Percentiles rank a stretch among this genome's conserved stretches.
These are phyloP conservation scores for Podospora bellae-mahoneyi DNA, from an alignment of 495 filamentous ascomycete species.

Conservation along the genomic window DNA sequence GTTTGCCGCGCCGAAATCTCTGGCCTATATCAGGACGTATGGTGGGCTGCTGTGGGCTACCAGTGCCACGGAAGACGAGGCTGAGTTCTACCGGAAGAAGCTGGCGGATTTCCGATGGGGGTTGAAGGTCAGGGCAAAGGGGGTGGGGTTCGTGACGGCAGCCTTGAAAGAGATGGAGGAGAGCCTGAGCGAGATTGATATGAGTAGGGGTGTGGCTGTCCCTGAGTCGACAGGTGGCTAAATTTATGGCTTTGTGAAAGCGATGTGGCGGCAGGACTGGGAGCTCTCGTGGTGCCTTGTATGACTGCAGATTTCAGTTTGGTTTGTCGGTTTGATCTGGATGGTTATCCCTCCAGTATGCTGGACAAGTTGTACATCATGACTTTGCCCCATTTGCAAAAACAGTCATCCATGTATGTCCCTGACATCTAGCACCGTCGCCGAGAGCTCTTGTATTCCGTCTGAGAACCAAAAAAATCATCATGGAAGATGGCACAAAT, in stretches of 20 bases:
- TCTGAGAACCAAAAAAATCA: too few species aligned
- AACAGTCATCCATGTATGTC: too few species aligned
- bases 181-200: conserved; percentile 30
- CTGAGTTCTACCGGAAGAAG: conserved; percentile 71
- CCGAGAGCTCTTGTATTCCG: too few species aligned
- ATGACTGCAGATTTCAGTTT: too few species aligned
- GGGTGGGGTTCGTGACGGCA: conserved; percentile 27
- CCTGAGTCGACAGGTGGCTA: not conserved
- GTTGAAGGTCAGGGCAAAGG: conserved; percentile 39
- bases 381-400: too few species aligned
- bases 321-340: too few species aligned
- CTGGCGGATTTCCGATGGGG: conserved; percentile 76
- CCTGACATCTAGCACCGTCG: too few species aligned
- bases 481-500: too few species aligned
- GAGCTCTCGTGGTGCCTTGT: too few species aligned
- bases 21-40: conserved; percentile 61
- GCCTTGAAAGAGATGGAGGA: conserved; percentile 32
- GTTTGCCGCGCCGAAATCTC: conserved; percentile 58
- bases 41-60: conserved; percentile 67
- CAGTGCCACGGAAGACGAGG: conserved; percentile 62
- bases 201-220: conserved; percentile 10
- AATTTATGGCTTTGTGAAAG: not conserved
- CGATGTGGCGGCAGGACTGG: too few species aligned
- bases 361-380: too few species aligned
- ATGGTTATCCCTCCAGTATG: too few species aligned